These are phyloP conservation scores for Lanmaoa rubissima DNA, from an alignment of 768 basidiomycete genomes.

Conservation along the genomic window DNA sequence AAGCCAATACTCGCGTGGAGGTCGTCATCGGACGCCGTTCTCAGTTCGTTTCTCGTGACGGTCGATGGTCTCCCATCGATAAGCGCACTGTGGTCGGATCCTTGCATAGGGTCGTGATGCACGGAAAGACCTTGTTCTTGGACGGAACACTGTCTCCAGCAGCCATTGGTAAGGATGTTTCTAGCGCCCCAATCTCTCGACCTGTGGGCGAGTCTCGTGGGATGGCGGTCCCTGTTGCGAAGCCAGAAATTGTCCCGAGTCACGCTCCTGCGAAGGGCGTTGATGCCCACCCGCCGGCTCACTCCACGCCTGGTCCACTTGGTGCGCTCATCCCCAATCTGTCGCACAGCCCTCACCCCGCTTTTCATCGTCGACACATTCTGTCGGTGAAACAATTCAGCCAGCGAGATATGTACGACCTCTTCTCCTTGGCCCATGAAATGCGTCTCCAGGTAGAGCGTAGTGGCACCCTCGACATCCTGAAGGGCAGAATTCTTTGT, in stretches of 20 bases:
- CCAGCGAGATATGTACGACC: slow-evolving; percentile 84
- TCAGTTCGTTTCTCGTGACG: slow-evolving; percentile 47
- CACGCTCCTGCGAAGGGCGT: slow-evolving; percentile 34
- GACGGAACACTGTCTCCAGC: slow-evolving; percentile 71
- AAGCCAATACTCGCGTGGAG: slow-evolving; percentile 84
- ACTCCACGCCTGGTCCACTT: slow-evolving; percentile 7
- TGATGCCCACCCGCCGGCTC: slow-evolving; percentile 20
- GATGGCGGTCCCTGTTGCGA: slow-evolving; percentile 16
- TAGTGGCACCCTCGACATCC: slow-evolving; percentile 80
- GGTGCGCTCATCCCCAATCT: slow-evolving; percentile 18
- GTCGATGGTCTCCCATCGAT: slow-evolving; percentile 83
- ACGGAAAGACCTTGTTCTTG: slow-evolving; percentile 85
- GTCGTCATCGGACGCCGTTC: slow-evolving; percentile 82
- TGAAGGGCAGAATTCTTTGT: slow-evolving; percentile 88
- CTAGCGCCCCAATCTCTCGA: slow-evolving; percentile 54
- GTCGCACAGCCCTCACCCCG: slow-evolving; percentile 56
- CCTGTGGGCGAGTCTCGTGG: slow-evolving; percentile 30
- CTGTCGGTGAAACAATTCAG: slow-evolving; percentile 93
- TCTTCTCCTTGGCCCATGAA: slow-evolving; percentile 94
- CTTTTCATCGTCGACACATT: slow-evolving; percentile 92
- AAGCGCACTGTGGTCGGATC: slow-evolving; percentile 61
- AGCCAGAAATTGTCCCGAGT: slow-evolving; percentile 30
- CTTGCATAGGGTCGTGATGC: slow-evolving; percentile 88
- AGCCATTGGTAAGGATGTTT: slow-evolving; percentile 70
- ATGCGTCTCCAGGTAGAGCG: slow-evolving; percentile 97